Conservation (phyloP, 495 filamentous ascomycete genomes). For the Peziza echinospora region DNA sequence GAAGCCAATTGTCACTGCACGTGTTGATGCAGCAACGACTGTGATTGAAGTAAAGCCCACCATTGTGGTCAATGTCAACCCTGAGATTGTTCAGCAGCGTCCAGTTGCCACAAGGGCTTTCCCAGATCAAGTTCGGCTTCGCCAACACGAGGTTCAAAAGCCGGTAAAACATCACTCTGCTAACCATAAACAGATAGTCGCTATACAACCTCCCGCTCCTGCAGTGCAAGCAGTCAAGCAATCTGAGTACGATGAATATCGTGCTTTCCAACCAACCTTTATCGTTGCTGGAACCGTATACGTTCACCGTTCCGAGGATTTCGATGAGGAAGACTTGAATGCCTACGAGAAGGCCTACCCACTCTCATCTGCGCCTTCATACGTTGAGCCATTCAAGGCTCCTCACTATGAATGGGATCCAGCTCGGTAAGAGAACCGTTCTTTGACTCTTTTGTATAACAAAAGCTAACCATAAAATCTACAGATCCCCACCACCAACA, state of each 20-base stretch:
- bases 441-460: slow-evolving; percentile 1
- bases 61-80: neutral
- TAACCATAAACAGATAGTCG: neutral
- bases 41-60: neutral
- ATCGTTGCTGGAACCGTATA: neutral
- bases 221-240: neutral
- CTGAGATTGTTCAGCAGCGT: neutral
- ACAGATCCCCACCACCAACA: slow-evolving; percentile 14
- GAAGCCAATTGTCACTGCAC: neutral
- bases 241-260: slow-evolving; percentile 1
- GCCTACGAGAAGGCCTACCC: slow-evolving; percentile 5
- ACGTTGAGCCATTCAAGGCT: neutral
- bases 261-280: neutral
- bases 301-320: slow-evolving; percentile 4
- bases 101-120: neutral
- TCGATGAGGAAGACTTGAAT: slow-evolving; percentile 7
- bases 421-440: slow-evolving; percentile 10
- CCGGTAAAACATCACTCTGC: neutral
- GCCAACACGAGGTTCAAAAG: neutral
- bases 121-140: neutral
- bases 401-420: slow-evolving; percentile 13
- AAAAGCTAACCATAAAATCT: slow-evolving; percentile 3
- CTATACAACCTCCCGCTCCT: neutral
- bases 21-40: neutral
- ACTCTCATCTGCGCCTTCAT: slow-evolving; percentile 1